Evolutionary conservation across 2,329 filamentous ascomycete genomes (phyloP).

Genomic region (Pseudocercospora macadamiae): DNA sequence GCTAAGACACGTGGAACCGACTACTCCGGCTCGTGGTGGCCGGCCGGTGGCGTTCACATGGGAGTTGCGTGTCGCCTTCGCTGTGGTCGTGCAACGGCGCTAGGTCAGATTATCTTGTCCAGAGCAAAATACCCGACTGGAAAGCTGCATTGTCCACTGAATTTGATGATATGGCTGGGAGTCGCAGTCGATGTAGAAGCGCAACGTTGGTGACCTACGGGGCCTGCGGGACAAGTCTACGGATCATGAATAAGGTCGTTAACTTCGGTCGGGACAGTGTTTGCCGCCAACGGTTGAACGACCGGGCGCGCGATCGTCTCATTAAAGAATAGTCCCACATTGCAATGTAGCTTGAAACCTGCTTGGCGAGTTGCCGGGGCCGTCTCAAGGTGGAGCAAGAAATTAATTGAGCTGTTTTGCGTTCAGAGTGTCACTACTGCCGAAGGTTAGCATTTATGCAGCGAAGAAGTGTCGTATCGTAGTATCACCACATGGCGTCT

Average conservation of each 20-base stretch:
- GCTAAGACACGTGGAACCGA: conserved; percentile 24
- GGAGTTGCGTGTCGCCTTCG: conserved; percentile 12
- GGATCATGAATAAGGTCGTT: neutral
- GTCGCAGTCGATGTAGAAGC: neutral
- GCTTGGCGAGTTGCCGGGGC: conserved; percentile 3
- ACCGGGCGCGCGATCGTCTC: conserved; percentile 6
- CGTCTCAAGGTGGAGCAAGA: neutral
- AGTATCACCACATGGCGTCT: conserved; percentile 2
- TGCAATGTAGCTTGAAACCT: neutral
- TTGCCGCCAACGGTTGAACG: conserved; percentile 4
- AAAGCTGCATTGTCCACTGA: conserved; percentile 2
- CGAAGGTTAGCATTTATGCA: neutral
- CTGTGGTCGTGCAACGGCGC: neutral
- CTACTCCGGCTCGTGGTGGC: conserved; percentile 13
- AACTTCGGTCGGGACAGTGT: neutral
- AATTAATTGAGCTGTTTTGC: neutral
- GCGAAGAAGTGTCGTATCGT: neutral
- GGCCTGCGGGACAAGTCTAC: neutral
- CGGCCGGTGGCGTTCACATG: conserved; percentile 14
- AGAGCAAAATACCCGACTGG: conserved; percentile 10
- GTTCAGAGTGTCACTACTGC: neutral
- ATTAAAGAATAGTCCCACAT: conserved; percentile 10
- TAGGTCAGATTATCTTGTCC: neutral
- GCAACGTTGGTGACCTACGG: neutral
- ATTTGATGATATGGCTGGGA: neutral